These are phyloP conservation scores for Suillus hirtellus DNA, from an alignment of 768 basidiomycete genomes.

Conservation along the genomic window DNA sequence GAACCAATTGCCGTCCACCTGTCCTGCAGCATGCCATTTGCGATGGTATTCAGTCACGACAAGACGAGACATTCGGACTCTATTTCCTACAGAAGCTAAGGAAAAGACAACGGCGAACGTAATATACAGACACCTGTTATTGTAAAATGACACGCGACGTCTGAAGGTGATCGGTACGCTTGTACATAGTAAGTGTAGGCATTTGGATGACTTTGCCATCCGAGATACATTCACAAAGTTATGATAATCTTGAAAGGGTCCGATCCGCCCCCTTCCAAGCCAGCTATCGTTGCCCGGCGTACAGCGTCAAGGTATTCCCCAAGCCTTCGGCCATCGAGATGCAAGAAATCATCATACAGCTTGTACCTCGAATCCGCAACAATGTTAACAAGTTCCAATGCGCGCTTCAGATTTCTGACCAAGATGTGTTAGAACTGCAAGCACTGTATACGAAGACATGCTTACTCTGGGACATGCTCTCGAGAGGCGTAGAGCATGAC, in stretches of 20 bases:
- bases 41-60: too few species aligned
- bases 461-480: conserved; percentile 54
- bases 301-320: conserved; percentile 76
- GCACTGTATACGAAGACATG: conserved; percentile 14
- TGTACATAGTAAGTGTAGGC: too few species aligned
- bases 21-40: too few species aligned
- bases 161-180: too few species aligned
- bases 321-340: conserved; percentile 56
- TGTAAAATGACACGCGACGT: too few species aligned
- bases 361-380: conserved; percentile 88
- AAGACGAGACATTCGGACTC: too few species aligned
- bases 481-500: conserved; percentile 66
- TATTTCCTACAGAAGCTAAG: too few species aligned
- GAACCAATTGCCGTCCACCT: too few species aligned
- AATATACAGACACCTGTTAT: too few species aligned
- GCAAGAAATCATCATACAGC: conserved; percentile 82
- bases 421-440: background rate
- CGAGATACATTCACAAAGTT: too few species aligned
- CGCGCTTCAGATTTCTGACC: conserved; percentile 71
- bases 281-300: conserved; percentile 67
- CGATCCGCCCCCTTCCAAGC: conserved; percentile 72
- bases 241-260: conserved; percentile 63
- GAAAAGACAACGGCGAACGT: too few species aligned
- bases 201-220: too few species aligned
- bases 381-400: conserved; percentile 73